A percentile compares a stretch with the other conserved stretches of the same genome.
phyloP scores from a whole-genome alignment of 2,329 filamentous ascomycete genomes.

The Alternaria hordeiaustralica region DNA sequence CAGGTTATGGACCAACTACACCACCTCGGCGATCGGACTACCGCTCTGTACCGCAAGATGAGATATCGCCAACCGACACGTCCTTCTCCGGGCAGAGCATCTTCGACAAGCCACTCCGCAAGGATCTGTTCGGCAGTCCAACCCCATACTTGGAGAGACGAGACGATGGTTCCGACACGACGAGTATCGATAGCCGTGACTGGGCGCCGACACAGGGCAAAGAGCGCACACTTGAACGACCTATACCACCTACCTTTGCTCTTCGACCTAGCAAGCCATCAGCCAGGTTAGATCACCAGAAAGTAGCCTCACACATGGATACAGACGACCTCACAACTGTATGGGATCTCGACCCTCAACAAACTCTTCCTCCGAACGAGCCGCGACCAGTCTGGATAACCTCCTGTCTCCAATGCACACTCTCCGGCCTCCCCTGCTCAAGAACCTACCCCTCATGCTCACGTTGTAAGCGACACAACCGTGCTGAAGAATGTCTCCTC shows the following conservation, averaged over 20 bases:
- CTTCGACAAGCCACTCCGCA: slow-evolving; percentile 26
- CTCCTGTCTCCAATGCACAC: slow-evolving; percentile 41
- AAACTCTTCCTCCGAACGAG: background rate
- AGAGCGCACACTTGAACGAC: background rate
- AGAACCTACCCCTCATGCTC: slow-evolving; percentile 35
- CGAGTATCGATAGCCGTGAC: slow-evolving; percentile 13
- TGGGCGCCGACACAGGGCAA: background rate
- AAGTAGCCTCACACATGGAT: background rate
- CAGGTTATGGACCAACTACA: background rate
- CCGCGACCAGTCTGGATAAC: slow-evolving; percentile 28
- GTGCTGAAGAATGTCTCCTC: slow-evolving; percentile 26
- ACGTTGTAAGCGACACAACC: slow-evolving; percentile 32
- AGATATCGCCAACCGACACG: slow-evolving; percentile 34
- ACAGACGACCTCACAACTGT: background rate
- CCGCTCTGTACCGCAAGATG: background rate
- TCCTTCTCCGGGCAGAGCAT: slow-evolving; percentile 28
- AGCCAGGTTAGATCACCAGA: background rate
- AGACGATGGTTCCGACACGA: slow-evolving; percentile 13
- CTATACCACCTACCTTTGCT: background rate
- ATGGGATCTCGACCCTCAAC: background rate
- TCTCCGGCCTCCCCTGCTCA: slow-evolving; percentile 35
- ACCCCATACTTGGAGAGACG: background rate
- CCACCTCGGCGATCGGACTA: background rate
- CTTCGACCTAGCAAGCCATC: background rate
- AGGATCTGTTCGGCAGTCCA: background rate